phyloP scores from a whole-genome alignment of 352 stramenopile species.

The Pythium phragmitis region DNA sequence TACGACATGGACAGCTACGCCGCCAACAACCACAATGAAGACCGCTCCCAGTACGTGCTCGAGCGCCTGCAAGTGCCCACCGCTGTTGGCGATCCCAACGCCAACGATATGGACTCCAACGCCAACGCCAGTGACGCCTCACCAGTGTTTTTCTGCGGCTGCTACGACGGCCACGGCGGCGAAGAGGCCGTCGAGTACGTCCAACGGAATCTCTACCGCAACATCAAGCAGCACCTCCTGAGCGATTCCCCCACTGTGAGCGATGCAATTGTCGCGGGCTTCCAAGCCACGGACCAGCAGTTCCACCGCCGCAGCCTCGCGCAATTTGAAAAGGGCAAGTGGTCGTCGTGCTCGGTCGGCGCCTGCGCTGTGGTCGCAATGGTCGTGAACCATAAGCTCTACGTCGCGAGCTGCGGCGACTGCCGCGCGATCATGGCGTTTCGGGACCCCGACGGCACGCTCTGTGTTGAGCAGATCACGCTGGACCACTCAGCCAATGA shows the following conservation, averaged over 20 bases:
- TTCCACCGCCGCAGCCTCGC: constrained; percentile 53
- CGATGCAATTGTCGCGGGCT: constrained; percentile 54
- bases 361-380: constrained; percentile 60
- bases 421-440: constrained; percentile 68
- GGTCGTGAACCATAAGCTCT: constrained; percentile 52
- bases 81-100: too few relatives aligned
- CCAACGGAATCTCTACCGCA: constrained; percentile 58
- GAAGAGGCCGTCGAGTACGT: constrained; percentile 67
- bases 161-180: constrained; percentile 67
- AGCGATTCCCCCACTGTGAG: constrained; percentile 30
- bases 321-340: constrained; percentile 53
- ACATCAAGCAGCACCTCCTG: constrained; percentile 44
- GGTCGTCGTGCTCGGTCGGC: constrained; percentile 62
- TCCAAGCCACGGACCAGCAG: constrained; percentile 60
- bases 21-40: constrained; percentile 62
- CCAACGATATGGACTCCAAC: too few relatives aligned
- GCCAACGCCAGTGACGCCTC: constrained; percentile 7
- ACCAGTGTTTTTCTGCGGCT: constrained; percentile 66
- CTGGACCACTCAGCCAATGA: constrained; percentile 70
- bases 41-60: constrained; percentile 57
- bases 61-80: constrained; percentile 29
- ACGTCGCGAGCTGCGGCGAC: constrained; percentile 63
- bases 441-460: constrained; percentile 43
- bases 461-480: constrained; percentile 67
- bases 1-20: constrained; percentile 74